Percentiles rank a stretch among this genome's conserved stretches.
Evolutionary conservation across 164 flowering plant species (phyloP).

Genomic region (Chimonanthus praecox): DNA sequence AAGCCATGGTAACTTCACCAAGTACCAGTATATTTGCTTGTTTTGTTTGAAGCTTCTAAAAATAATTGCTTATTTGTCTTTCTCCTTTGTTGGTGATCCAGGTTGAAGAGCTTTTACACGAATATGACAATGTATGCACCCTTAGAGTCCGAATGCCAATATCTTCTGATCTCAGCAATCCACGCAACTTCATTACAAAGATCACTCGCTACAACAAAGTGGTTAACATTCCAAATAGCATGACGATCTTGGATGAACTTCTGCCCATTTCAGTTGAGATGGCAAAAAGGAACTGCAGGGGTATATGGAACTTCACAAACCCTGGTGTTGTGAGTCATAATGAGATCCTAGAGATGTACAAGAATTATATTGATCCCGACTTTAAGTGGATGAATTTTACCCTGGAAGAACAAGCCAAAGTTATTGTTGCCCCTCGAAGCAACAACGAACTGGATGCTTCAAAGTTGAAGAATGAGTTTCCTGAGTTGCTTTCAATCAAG

Average conservation of each 20-base stretch:
- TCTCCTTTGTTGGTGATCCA: not conserved
- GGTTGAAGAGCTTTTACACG: constrained; percentile 26
- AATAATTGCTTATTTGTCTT: not conserved
- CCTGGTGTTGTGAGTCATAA: constrained; percentile 28
- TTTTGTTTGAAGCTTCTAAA: no score
- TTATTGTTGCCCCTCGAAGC: constrained; percentile 22
- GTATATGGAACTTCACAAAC: constrained; percentile 27
- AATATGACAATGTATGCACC: constrained; percentile 28
- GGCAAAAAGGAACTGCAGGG: constrained; percentile 26
- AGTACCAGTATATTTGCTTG: not conserved
- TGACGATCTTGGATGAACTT: constrained; percentile 29
- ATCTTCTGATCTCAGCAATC: constrained; percentile 25
- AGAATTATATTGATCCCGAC: constrained; percentile 18
- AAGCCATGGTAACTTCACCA: constrained; percentile 20
- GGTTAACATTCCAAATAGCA: constrained; percentile 21
- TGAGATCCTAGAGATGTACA: constrained; percentile 22
- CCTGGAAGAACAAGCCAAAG: constrained; percentile 22
- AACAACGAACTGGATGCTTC: constrained; percentile 26
- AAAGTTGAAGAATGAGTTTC: constrained; percentile 21
- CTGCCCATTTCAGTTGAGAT: constrained; percentile 26
- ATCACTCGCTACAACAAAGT: constrained; percentile 23
- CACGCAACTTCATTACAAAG: constrained; percentile 27
- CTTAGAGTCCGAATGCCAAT: constrained; percentile 30
- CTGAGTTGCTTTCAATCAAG: constrained; percentile 19
- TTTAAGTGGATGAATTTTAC: constrained; percentile 20